Evolutionary conservation across 2,329 filamentous ascomycete genomes (phyloP).

Genomic region (Knoxdaviesia proteae): DNA sequence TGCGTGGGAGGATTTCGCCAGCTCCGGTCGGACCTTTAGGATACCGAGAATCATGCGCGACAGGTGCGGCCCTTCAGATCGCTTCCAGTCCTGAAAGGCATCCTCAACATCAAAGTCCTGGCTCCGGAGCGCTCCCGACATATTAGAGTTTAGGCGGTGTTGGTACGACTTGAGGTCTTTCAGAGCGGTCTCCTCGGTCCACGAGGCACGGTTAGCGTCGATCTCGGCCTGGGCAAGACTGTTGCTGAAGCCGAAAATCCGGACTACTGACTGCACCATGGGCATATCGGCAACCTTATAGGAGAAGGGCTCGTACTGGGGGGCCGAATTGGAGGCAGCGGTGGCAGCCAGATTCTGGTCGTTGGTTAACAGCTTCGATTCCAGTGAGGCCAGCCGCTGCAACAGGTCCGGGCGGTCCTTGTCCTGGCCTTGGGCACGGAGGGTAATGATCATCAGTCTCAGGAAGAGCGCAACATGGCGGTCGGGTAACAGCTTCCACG

Average conservation of each 20-base stretch:
- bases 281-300: slow-evolving; percentile 96
- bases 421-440: slow-evolving; percentile 69
- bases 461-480: slow-evolving; percentile 90
- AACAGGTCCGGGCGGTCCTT: slow-evolving; percentile 72
- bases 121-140: slow-evolving; percentile 52
- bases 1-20: slow-evolving; percentile 54
- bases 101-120: slow-evolving; percentile 85
- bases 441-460: slow-evolving; percentile 57
- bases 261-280: slow-evolving; percentile 69
- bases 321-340: slow-evolving; percentile 41
- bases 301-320: slow-evolving; percentile 64
- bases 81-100: slow-evolving; percentile 77
- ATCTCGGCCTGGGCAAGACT: slow-evolving; percentile 74
- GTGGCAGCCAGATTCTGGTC: slow-evolving; percentile 56
- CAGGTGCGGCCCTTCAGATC: slow-evolving; percentile 65
- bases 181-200: slow-evolving; percentile 83
- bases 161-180: slow-evolving; percentile 89
- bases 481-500: slow-evolving; percentile 82
- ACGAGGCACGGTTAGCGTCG: slow-evolving; percentile 55
- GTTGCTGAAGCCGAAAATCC: slow-evolving; percentile 63
- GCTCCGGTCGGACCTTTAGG: slow-evolving; percentile 63
- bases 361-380: slow-evolving; percentile 84
- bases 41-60: slow-evolving; percentile 90
- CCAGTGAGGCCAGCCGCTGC: slow-evolving; percentile 55
- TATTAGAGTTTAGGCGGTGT: slow-evolving; percentile 63